Evolutionary conservation across 106 monocot genomes (phyloP).

Genomic region (Phalaenopsis aphrodite): DNA sequence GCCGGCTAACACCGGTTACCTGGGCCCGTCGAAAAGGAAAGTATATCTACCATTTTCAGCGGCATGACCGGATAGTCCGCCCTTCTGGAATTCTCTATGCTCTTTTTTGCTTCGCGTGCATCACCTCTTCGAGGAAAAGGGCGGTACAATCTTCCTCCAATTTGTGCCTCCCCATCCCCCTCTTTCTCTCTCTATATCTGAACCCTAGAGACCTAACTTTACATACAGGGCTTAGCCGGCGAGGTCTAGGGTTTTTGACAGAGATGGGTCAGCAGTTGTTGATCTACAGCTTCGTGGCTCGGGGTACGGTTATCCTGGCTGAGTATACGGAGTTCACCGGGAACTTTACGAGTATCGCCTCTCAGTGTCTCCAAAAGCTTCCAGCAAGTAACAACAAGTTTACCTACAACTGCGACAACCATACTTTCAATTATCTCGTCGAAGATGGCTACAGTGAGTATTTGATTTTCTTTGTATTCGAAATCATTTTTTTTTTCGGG

Average conservation of each 20-base stretch:
- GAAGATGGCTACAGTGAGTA: slow-evolving; percentile 20
- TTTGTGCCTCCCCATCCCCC: neutral
- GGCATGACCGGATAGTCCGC: neutral
- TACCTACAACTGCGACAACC: slow-evolving; percentile 23
- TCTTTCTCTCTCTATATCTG: neutral
- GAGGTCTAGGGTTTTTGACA: neutral
- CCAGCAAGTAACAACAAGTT: slow-evolving; percentile 31
- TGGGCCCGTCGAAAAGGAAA: neutral
- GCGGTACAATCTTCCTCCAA: neutral
- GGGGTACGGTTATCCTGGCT: slow-evolving; percentile 22
- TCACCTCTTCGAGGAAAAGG: neutral
- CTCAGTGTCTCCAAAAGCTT: slow-evolving; percentile 25
- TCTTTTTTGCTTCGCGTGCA: neutral
- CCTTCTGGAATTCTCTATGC: neutral
- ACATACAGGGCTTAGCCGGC: neutral
- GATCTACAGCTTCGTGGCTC: slow-evolving; percentile 31
- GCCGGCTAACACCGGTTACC: neutral
- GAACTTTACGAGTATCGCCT: slow-evolving; percentile 22
- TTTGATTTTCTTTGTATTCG: neutral
- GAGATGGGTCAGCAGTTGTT: slow-evolving; percentile 24
- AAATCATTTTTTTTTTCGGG: neutral
- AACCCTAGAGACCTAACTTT: neutral
- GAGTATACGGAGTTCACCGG: slow-evolving; percentile 30
- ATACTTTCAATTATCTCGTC: slow-evolving; percentile 30
- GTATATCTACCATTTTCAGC: neutral